phyloP scores from a whole-genome alignment of 306 rosid species.

The Argentina anserina region DNA sequence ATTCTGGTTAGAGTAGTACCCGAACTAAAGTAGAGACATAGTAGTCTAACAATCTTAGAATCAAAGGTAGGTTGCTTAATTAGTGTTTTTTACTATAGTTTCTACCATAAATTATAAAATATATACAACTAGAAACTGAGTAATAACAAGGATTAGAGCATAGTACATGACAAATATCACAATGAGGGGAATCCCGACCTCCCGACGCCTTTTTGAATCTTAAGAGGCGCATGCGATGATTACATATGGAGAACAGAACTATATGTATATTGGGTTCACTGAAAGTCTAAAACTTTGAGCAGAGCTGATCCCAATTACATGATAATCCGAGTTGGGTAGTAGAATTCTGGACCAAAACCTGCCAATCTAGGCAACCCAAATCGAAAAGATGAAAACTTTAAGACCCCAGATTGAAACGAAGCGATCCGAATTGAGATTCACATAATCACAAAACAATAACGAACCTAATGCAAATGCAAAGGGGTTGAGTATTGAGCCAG shows the following conservation, averaged over 20 bases:
- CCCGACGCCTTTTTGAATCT: too few relatives aligned
- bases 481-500: neutral
- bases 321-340: neutral
- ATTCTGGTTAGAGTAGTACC: too few relatives aligned
- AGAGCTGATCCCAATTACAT: constrained; percentile 3
- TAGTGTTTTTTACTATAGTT: too few relatives aligned
- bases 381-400: neutral
- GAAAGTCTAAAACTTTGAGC: neutral
- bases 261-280: neutral
- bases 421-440: neutral
- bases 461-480: neutral
- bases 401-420: neutral
- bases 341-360: neutral
- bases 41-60: too few relatives aligned
- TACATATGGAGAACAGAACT: neutral
- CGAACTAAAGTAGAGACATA: too few relatives aligned
- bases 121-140: too few relatives aligned
- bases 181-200: too few relatives aligned
- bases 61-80: too few relatives aligned
- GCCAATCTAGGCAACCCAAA: constrained; percentile 10
- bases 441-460: neutral
- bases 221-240: too few relatives aligned
- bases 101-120: too few relatives aligned
- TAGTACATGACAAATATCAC: too few relatives aligned
- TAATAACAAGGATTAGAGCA: too few relatives aligned